Base-by-base conservation (phyloP, 2,329 filamentous ascomycete genomes). In the Alternaria sp. region DNA sequence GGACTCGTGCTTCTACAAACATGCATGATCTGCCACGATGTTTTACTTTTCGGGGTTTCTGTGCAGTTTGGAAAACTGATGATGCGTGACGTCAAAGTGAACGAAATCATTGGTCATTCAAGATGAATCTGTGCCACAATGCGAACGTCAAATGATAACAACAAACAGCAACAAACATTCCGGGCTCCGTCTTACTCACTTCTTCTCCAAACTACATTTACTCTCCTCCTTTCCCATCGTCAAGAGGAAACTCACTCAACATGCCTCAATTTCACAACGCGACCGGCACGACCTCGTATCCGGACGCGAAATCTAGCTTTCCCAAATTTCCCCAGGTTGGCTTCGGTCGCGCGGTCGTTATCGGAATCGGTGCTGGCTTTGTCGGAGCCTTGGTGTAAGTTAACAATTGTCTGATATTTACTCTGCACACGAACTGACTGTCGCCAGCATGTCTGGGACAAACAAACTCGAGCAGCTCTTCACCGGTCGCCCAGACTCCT, bases 391-490 rank as follows among this genome's bases (percentile, higher is more conserved):
- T 67, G 3, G 53, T 51, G 64, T 65, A 56, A n/a, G 46, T 48
- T 4, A 9, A 31, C 9, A 1, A 17, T 21, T 7, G 8, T 29
- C n/a, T 46, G 7, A 23, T n/a, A 3, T 9, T 23, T 8, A 7
- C 1, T 29, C 21, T 39, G 14, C 34, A 13, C 11, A 26, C n/a
- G 24, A 54, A 54, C 45, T 41, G 33, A 63, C 31, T n/a, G 0
- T 28, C 29, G 21, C 36, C 40, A 74, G 72, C 44, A 73, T 75
- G 73, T 62, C 65, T 33, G 60, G 71, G 31, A 58, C 57, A 28
- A 68, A 71, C 58, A 70, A 72, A 53, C 26, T 72, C 33, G 72
- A 75, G 58, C 71, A 74, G 60, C 26, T 66, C 34, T 54, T 76
- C 57, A 74, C 69, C 13, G 40, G 64, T 23, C 67, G 72, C 1